Conservation (phyloP, 805 yeast species). For the Cyberlindnera bimundalis region DNA sequence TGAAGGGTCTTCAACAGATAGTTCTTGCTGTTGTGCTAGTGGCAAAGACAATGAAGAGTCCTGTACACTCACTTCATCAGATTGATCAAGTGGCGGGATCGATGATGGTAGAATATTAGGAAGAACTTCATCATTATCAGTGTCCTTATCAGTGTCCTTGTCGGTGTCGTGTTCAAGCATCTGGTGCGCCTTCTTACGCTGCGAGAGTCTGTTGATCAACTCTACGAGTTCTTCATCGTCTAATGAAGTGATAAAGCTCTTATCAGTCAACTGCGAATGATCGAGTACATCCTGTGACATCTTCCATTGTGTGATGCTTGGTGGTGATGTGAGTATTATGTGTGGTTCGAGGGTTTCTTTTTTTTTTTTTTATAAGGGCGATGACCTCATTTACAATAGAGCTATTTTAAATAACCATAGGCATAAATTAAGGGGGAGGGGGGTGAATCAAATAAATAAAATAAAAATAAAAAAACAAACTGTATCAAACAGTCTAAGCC, state of each 20-base stretch:
- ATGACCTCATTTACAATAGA: no score
- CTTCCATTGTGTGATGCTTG: conserved; percentile 1
- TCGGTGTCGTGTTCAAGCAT: not conserved
- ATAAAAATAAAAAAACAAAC: not conserved
- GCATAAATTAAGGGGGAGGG: no score
- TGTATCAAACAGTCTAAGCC: conserved; percentile 1
- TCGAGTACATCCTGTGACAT: conserved; percentile 10
- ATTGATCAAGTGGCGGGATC: no score
- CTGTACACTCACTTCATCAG: no score
- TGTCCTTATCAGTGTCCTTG: not conserved
- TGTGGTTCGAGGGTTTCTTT: no score
- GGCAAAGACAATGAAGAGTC: conserved; percentile 15
- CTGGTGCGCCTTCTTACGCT: conserved; percentile 15
- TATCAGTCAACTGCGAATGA: conserved; percentile 14
- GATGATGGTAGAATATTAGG: no score
- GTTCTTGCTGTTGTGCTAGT: conserved; percentile 17
- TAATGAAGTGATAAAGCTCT: conserved; percentile 31
- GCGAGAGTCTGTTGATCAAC: conserved; percentile 34
- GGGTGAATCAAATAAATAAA: not conserved
- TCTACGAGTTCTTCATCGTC: conserved; percentile 37
- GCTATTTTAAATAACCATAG: no score
- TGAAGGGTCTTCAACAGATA: not conserved
- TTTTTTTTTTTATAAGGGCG: no score
- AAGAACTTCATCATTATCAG: no score
- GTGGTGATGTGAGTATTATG: no score